phyloP scores from a whole-genome alignment of 2,329 filamentous ascomycete species.

The Metarhizium robertsii region DNA sequence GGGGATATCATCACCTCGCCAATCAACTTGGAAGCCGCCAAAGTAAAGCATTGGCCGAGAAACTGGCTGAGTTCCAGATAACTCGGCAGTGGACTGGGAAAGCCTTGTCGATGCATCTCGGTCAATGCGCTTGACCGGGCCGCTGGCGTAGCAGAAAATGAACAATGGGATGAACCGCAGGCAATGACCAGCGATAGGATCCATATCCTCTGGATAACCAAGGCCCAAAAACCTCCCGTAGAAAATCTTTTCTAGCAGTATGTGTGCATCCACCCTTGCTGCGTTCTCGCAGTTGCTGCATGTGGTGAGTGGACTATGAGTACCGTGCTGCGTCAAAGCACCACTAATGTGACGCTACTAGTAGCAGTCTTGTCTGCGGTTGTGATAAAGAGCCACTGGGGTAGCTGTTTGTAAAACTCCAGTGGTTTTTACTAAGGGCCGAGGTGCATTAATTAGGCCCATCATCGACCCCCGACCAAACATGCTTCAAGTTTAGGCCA shows the following conservation, averaged over 20 bases:
- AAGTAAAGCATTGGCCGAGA: too few species aligned
- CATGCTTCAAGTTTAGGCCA: background rate
- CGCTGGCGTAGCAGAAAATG: too few species aligned
- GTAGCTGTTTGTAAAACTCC: background rate
- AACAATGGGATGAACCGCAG: background rate
- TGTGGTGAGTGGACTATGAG: background rate
- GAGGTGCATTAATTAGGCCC: background rate
- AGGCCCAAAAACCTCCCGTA: too few species aligned
- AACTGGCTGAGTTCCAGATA: too few species aligned
- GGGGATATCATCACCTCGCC: too few species aligned
- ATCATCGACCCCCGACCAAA: background rate
- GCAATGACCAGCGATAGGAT: background rate
- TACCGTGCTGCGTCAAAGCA: conserved; percentile 4
- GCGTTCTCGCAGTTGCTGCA: background rate
- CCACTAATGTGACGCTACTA: background rate
- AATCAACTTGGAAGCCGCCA: too few species aligned
- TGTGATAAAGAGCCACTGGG: background rate
- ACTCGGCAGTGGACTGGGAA: too few species aligned
- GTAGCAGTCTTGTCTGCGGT: background rate
- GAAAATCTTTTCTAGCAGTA: too few species aligned
- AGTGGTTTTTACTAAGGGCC: background rate
- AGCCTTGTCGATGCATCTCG: background rate
- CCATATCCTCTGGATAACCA: too few species aligned
- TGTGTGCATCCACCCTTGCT: background rate
- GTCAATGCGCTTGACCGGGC: background rate